Evolutionary conservation across 305 asterid genomes (phyloP).

Genomic region (Fraxinus sp.): DNA sequence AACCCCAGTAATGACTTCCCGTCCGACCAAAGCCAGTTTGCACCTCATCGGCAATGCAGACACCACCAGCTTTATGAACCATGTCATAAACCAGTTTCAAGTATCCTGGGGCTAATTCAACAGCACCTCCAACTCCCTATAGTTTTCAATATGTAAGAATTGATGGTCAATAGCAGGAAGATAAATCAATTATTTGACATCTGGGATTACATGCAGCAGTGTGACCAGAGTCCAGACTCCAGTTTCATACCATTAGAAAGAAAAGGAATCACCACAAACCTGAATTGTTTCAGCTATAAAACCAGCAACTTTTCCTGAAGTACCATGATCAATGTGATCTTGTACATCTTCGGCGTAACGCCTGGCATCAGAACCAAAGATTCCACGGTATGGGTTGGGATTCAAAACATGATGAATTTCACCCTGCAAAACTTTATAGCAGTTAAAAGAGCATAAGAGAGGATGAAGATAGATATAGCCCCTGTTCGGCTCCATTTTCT

Average conservation of each 20-base stretch:
- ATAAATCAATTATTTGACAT: not conserved
- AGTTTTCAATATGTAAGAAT: constrained; percentile 26
- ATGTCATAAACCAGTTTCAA: constrained; percentile 79
- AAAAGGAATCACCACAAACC: constrained; percentile 40
- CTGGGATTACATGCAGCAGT: not conserved
- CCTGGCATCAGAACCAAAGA: constrained; percentile 73
- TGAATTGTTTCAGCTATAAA: constrained; percentile 96
- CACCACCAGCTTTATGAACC: constrained; percentile 89
- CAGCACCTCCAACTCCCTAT: constrained; percentile 98
- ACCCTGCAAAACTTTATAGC: constrained; percentile 44
- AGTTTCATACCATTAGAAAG: constrained; percentile 16
- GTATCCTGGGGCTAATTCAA: constrained; percentile 95
- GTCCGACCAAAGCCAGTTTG: constrained; percentile 98
- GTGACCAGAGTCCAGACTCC: not conserved
- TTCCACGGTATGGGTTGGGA: constrained; percentile 94
- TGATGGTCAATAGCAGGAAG: constrained; percentile 19
- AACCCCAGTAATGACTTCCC: constrained; percentile 96
- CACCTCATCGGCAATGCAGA: constrained; percentile 97
- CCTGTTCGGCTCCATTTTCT: not conserved
- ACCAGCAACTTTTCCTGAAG: constrained; percentile 90
- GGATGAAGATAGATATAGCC: not conserved
- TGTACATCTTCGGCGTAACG: constrained; percentile 82
- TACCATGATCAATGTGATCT: constrained; percentile 92
- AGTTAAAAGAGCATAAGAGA: not conserved
- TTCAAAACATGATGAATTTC: constrained; percentile 88